Evolutionary conservation across 2,329 filamentous ascomycete genomes (phyloP).

Genomic region (Dactylonectria estremocensis): DNA sequence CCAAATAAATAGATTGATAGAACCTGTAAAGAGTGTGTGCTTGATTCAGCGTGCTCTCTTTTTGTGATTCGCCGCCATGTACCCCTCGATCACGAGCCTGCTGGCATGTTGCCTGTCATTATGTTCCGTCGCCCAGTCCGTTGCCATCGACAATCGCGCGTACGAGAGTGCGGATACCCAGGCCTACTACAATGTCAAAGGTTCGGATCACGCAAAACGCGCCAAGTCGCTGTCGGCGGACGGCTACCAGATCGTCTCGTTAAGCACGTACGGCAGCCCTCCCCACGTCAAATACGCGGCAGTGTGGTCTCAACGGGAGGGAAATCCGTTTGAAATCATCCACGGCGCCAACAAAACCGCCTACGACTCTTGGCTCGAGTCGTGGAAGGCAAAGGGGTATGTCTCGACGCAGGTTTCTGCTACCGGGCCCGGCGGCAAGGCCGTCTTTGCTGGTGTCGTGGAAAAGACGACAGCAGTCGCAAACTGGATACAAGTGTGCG

Average conservation of each 20-base stretch:
- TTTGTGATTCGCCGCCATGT: background rate
- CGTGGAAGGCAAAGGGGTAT: slow-evolving; percentile 18
- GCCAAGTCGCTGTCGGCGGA: background rate
- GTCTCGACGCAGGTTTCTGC: slow-evolving; percentile 28
- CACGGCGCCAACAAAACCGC: slow-evolving; percentile 4
- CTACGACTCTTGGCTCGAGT: slow-evolving; percentile 31
- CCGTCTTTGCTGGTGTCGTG: slow-evolving; percentile 22
- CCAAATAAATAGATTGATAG: background rate
- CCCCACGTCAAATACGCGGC: slow-evolving; percentile 32
- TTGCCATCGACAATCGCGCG: background rate
- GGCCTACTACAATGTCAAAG: slow-evolving; percentile 28
- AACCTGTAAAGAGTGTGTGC: background rate
- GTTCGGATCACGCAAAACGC: slow-evolving; percentile 10
- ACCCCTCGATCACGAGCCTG: background rate
- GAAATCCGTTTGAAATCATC: slow-evolving; percentile 13
- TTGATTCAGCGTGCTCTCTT: background rate
- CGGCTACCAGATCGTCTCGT: slow-evolving; percentile 31
- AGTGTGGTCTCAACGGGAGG: slow-evolving; percentile 26
- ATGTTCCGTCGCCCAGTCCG: background rate
- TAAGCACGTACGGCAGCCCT: slow-evolving; percentile 34
- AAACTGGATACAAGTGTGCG: slow-evolving; percentile 34
- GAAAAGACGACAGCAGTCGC: slow-evolving; percentile 1
- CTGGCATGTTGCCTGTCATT: slow-evolving; percentile 7
- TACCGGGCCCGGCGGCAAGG: slow-evolving; percentile 25
- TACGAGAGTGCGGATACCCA: background rate